Percentiles rank a stretch among this genome's conserved stretches.
Evolutionary conservation across 2,329 filamentous ascomycete species (phyloP).

Genomic region (Pseudogymnoascus sp.): DNA sequence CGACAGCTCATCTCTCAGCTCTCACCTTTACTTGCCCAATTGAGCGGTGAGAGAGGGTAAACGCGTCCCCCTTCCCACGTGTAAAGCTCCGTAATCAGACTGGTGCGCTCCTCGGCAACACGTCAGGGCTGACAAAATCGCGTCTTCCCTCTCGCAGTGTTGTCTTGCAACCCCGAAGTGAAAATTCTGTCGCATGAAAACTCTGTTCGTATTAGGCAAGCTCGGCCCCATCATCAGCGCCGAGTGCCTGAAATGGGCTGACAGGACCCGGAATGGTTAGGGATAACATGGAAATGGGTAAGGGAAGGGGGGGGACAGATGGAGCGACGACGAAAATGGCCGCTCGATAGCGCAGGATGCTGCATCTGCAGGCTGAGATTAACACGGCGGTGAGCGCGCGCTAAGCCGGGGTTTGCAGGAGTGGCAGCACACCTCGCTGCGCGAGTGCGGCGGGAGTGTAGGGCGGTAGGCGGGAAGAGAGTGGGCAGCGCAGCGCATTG

Average conservation of each 20-base stretch:
- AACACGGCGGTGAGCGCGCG: not conserved
- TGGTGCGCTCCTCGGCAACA: not conserved
- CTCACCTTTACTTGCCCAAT: not conserved
- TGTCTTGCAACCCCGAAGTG: not conserved
- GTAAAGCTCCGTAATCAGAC: not conserved
- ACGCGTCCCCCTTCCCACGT: not conserved
- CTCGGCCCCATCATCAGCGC: no score
- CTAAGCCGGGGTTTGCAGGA: not conserved
- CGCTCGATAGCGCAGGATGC: not conserved
- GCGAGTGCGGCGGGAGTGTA: not conserved
- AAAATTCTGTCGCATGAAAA: not conserved
- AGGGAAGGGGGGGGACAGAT: not conserved
- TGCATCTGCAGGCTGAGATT: not conserved
- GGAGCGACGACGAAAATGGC: not conserved
- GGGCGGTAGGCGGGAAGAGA: not conserved
- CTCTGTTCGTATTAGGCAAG: not conserved
- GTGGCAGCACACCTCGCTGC: not conserved
- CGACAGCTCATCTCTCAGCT: not conserved
- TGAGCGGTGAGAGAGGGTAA: not conserved
- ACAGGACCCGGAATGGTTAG: not conserved
- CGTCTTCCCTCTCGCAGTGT: not conserved
- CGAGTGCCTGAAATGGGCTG: not conserved
- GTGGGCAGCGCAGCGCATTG: not conserved
- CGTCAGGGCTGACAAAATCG: not conserved
- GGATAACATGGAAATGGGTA: not conserved